These are phyloP conservation scores for Prunus campanulata DNA, from an alignment of 306 rosid genomes.

Conservation along the genomic window DNA sequence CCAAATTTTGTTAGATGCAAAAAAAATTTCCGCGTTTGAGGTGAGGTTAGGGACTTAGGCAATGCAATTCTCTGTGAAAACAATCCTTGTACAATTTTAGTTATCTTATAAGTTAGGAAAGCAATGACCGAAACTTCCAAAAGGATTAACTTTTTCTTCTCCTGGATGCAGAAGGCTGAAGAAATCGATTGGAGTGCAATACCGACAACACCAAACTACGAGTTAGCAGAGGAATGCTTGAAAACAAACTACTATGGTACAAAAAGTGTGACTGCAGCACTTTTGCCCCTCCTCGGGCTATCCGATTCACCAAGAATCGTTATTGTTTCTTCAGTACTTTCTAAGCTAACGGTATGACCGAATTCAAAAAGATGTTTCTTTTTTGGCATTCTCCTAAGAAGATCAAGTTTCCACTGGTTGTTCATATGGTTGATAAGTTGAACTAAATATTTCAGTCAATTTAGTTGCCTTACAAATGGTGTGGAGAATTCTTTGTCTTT, in stretches of 20 bases:
- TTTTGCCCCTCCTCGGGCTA: constrained; percentile 41
- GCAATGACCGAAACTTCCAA: background rate
- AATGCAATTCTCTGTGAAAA: background rate
- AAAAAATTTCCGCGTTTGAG: background rate
- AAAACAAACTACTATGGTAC: constrained; percentile 49
- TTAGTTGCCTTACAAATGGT: no score
- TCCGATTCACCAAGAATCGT: constrained; percentile 52
- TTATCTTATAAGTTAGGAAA: background rate
- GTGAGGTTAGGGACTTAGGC: background rate
- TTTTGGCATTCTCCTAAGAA: background rate
- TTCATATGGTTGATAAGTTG: background rate
- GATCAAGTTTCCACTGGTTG: background rate
- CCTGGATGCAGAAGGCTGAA: background rate
- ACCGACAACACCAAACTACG: constrained; percentile 5
- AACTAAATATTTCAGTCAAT: background rate
- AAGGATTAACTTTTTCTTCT: background rate
- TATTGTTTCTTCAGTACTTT: constrained; percentile 24
- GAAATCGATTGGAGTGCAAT: constrained; percentile 36
- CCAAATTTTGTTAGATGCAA: background rate
- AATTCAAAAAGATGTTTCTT: background rate
- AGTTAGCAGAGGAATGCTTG: constrained; percentile 27
- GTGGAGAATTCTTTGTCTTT: no score
- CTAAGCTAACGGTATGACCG: background rate
- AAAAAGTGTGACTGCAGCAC: constrained; percentile 27
- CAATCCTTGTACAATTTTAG: background rate